A percentile compares a stretch with the other conserved stretches of the same genome.
Evolutionary conservation across 306 rosid species (phyloP).

Genomic region (Inga laurina): DNA sequence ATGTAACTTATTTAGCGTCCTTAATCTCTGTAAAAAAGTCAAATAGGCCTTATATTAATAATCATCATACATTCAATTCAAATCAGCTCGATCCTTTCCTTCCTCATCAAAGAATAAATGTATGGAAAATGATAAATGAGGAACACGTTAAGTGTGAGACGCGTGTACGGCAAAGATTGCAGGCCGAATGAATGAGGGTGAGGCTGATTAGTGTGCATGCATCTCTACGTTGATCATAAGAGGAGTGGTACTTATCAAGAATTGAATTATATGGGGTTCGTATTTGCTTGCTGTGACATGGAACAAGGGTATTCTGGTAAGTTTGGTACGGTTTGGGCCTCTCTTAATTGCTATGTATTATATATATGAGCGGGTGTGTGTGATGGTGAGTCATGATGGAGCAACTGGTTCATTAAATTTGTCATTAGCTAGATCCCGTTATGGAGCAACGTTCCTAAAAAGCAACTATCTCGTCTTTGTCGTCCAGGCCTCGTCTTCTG

Average conservation of each 20-base stretch:
- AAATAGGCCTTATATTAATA: too few species aligned
- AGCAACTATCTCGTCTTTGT: background rate
- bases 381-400: conserved; percentile 11
- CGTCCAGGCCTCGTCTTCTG: background rate
- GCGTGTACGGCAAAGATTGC: conserved; percentile 56
- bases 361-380: conserved; percentile 31
- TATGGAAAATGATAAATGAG: conserved; percentile 27
- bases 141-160: conserved; percentile 26
- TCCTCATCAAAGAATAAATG: background rate
- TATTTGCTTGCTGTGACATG: background rate
- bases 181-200: conserved; percentile 12
- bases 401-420: background rate
- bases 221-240: background rate
- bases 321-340: background rate
- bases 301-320: conserved; percentile 52
- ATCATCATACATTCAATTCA: background rate
- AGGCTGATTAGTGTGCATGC: background rate
- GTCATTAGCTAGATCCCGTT: background rate
- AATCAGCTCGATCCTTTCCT: background rate
- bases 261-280: conserved; percentile 31
- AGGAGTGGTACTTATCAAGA: conserved; percentile 12
- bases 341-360: conserved; percentile 29
- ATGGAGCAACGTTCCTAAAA: background rate
- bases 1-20: too few species aligned
- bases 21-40: too few species aligned